Base-by-base conservation (phyloP, 208 protist genomes). In the Wallacemonas rigidus region DNA sequence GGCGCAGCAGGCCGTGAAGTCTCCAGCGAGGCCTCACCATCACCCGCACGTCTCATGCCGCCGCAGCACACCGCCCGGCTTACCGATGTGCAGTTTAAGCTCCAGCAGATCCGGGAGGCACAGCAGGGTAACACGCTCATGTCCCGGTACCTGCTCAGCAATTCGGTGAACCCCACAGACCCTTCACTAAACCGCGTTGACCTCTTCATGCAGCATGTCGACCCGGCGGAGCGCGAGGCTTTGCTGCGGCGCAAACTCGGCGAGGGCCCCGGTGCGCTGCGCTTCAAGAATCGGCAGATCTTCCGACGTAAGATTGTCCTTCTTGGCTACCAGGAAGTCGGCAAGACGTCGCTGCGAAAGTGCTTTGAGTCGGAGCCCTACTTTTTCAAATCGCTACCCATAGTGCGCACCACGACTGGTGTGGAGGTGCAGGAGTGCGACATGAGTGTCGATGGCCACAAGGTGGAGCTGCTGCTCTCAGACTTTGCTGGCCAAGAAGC, bases 401-500 rank as follows among this genome's bases (percentile, higher is more conserved):
- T 93, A 35, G 93, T 97, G 58, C 82, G 77, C 71, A 84, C 86
- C 9, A 96, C 91, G 50, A 93, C 89, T 3, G 93, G 93, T 35
- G 82, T 97, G 8, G 85, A 95, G 60, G 87, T 93, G 60, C 75
- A 82, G 63, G 77, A 85, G 73, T 80, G 93, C 70, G 67, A 50
- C 69, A 82, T 93, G 63, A 48, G 44, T 43, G 80, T 93, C 41
- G 79, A 89, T 47, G 80, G 78, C n/a, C 86, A 89, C 39, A 56
- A 64, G 3, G 72, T 95, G 11, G 75, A 95, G 69, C 71, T 95
- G 8, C 81, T 86, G 17, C 47, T 97, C 39, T 88, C 86, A 14
- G 93, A 97, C 79, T 95, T 95, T 80, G 85, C 93, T 2, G 93
- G 93, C 1, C 93, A 97, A 71, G 89, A 95, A 74, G 61, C 80